Evolutionary conservation across 176 grass and related monocot species (phyloP).

Genomic region (Carex kokanica): DNA sequence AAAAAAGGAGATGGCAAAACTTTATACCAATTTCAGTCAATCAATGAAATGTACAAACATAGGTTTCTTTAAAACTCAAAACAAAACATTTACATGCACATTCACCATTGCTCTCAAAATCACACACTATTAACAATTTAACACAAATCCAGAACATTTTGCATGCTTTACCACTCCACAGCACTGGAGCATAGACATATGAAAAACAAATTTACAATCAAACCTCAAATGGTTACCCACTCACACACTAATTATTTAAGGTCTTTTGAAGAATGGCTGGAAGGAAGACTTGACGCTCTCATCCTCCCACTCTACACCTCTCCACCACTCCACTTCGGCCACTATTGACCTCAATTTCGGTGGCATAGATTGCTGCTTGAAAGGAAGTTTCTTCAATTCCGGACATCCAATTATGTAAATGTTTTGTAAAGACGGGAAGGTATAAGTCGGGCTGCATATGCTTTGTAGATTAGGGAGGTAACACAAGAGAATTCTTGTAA

Average conservation of each 20-base stretch:
- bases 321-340: constrained; percentile 14
- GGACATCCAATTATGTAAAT: constrained; percentile 18
- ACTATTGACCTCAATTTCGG: constrained; percentile 7
- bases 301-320: constrained; percentile 10
- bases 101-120: not conserved
- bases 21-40: not conserved
- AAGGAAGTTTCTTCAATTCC: constrained; percentile 7
- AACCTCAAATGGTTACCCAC: not conserved
- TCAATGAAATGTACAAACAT: not conserved
- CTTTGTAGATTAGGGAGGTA: constrained; percentile 9
- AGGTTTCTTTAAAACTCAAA: not conserved
- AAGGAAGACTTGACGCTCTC: constrained; percentile 2
- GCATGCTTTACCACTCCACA: not conserved
- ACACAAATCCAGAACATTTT: not conserved
- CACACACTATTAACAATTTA: not conserved
- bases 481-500: constrained; percentile 8
- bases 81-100: constrained; percentile 2
- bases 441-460: not conserved
- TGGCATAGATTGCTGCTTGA: not conserved
- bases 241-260: not conserved
- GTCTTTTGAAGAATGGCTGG: constrained; percentile 14
- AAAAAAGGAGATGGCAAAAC: constrained; percentile 2
- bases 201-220: not conserved
- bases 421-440: constrained; percentile 6
- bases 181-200: not conserved